Base-by-base conservation (phyloP, 768 basidiomycete species). In the Mycena leptocephala region DNA sequence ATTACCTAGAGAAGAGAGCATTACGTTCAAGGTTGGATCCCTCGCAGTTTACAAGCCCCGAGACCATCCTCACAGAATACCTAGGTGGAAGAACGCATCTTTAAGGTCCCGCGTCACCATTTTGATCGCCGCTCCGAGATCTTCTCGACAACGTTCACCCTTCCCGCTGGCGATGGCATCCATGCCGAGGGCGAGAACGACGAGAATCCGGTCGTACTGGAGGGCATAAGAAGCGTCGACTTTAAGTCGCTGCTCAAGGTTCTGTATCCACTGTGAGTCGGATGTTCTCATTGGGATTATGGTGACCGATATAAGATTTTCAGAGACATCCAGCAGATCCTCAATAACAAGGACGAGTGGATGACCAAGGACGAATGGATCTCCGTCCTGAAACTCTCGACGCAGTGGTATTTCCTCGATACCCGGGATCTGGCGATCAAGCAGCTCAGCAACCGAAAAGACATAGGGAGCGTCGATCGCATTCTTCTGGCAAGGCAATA, bases 21-120 rank as follows among this genome's bases (percentile, higher is more conserved):
- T 65, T 9, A 51, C 43, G 2, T 65, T 65, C 46, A 4, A 65
- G 64, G 64, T 33, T 18, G 10, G 43, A n/a, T 46, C 14, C 16
- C 11, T 28, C 37, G 18, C 28, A 7, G 4, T 39, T 1, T 22
- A 6, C 26, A 13, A 9, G 30, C n/a, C n/a, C n/a, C 5, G 30
- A 33, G 46, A 22, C 30, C 10, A 48, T 33, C 2, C 61, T 65
- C 10, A 65, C 30, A 8, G 3, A 28, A 18, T 32, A n/a, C 43
- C 3, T 20, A 88, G 87, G 87, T 87, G 41, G 88, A 88, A 59
- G 81, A 83, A 53, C 78, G 78, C 18, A 69, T 86, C n/a, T 88
- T 87, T 82, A 85, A 86, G 64, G 79, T 88, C 9, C 88, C 87
- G 13, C 81, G 82, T 13, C 78, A 81, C n/a, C 80, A 82, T 30